Evolutionary conservation across 2,329 filamentous ascomycete species (phyloP).

Genomic region (Alternaria gaisen): DNA sequence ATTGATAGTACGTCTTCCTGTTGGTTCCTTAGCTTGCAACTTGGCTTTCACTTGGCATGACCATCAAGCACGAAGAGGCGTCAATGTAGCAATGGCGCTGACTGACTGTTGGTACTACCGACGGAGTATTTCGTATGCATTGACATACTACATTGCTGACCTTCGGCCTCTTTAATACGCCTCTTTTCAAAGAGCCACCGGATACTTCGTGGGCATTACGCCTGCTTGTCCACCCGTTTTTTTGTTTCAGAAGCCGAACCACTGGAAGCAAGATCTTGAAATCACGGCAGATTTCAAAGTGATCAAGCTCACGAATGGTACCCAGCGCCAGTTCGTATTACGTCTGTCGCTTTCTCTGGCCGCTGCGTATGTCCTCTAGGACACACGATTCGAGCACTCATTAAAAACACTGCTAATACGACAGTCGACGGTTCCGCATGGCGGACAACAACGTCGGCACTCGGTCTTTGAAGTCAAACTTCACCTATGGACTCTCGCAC

Average conservation of each 20-base stretch:
- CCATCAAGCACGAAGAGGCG: conserved; percentile 11
- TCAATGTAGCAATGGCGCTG: conserved; percentile 26
- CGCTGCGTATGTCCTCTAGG: conserved; percentile 28
- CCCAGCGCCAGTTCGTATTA: conserved; percentile 23
- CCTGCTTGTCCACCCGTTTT: conserved; percentile 8
- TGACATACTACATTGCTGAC: conserved; percentile 11
- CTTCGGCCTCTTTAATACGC: background rate
- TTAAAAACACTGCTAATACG: conserved; percentile 25
- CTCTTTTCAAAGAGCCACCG: background rate
- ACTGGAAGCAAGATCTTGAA: background rate
- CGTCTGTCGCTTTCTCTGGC: conserved; percentile 24
- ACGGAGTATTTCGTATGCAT: conserved; percentile 17
- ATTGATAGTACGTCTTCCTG: conserved; percentile 11
- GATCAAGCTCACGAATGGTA: conserved; percentile 21
- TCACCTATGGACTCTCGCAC: conserved; percentile 42
- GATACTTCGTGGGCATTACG: conserved; percentile 2
- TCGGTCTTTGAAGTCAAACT: conserved; percentile 26
- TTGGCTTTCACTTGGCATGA: background rate
- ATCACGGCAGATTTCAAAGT: conserved; percentile 6
- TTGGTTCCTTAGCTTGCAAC: conserved; percentile 1
- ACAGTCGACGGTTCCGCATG: conserved; percentile 30
- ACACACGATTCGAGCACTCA: conserved; percentile 17
- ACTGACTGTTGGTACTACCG: conserved; percentile 14
- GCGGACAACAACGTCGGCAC: conserved; percentile 30
- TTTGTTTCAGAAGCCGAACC: conserved; percentile 4